These are phyloP conservation scores for Cercospora citrullina DNA, from an alignment of 2,329 filamentous ascomycete species.

Conservation along the genomic window DNA sequence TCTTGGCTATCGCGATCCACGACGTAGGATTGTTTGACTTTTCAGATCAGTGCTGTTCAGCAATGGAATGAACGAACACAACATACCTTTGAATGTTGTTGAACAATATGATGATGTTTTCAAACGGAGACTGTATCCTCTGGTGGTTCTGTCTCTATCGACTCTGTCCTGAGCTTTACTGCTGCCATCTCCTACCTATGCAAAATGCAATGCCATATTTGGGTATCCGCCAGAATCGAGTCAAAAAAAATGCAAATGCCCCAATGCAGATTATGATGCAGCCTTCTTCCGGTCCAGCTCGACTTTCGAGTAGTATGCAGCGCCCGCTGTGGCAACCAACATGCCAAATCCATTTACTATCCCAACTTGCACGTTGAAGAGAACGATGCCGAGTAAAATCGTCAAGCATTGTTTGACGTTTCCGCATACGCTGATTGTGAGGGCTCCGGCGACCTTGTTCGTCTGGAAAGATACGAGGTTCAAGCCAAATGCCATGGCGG, in stretches of 20 bases:
- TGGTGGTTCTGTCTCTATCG: background rate
- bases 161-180: background rate
- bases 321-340: conserved; percentile 57
- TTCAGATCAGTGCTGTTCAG: background rate
- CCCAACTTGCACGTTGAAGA: conserved; percentile 40
- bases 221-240: background rate
- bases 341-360: conserved; percentile 55
- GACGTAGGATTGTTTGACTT: background rate
- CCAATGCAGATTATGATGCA: background rate
- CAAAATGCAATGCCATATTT: background rate
- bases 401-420: conserved; percentile 44
- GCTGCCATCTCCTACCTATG: background rate
- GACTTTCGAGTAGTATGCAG: conserved; percentile 60
- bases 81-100: background rate
- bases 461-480: conserved; percentile 43
- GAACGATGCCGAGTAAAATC: conserved; percentile 41
- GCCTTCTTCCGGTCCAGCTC: conserved; percentile 53
- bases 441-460: conserved; percentile 42
- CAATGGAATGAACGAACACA: background rate
- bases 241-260: background rate
- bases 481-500: conserved; percentile 38
- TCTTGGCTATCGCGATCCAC: background rate
- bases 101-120: background rate
- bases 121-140: background rate
- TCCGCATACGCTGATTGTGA: conserved; percentile 41